Conservation (phyloP, 371 early-diverging fungal species). For the Paraphysoderma sedebokerense region DNA sequence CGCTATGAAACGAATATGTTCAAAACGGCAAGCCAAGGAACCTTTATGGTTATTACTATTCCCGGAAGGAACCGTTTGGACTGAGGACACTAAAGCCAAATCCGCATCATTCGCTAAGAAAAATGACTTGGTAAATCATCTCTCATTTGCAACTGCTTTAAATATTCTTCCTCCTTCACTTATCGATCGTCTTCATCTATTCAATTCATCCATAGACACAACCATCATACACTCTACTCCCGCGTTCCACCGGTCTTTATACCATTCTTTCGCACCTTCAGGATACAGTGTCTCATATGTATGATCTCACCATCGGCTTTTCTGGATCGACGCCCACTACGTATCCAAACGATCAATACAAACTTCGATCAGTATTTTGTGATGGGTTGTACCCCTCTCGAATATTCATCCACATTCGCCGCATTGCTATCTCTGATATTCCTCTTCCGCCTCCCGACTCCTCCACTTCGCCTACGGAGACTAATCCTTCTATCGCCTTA, state of each 20-base stretch:
- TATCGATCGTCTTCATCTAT: neutral
- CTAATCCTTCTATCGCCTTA: too few species aligned
- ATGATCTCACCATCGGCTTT: constrained; percentile 72
- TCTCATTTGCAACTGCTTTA: neutral
- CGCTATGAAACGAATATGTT: constrained; percentile 11
- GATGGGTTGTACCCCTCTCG: constrained; percentile 42
- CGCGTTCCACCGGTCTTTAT: constrained; percentile 56
- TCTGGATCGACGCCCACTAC: constrained; percentile 54
- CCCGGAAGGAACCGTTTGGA: constrained; percentile 72
- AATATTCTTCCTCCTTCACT: neutral
- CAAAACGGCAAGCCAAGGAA: constrained; percentile 11
- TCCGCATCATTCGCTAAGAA: constrained; percentile 30
- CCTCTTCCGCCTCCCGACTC: too few species aligned
- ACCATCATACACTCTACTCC: constrained; percentile 44
- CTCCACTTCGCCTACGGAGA: too few species aligned
- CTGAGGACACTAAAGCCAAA: constrained; percentile 24
- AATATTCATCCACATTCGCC: constrained; percentile 57
- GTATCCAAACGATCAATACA: constrained; percentile 56
- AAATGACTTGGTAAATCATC: constrained; percentile 22
- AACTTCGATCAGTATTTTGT: constrained; percentile 45
- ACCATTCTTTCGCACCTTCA: constrained; percentile 39
- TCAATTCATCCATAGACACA: constrained; percentile 16
- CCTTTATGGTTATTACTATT: constrained; percentile 77
- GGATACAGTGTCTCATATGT: constrained; percentile 42
- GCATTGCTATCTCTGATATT: constrained; percentile 37